phyloP scores from a whole-genome alignment of 441 rosid species.

The Heliophila coronopifolia region DNA sequence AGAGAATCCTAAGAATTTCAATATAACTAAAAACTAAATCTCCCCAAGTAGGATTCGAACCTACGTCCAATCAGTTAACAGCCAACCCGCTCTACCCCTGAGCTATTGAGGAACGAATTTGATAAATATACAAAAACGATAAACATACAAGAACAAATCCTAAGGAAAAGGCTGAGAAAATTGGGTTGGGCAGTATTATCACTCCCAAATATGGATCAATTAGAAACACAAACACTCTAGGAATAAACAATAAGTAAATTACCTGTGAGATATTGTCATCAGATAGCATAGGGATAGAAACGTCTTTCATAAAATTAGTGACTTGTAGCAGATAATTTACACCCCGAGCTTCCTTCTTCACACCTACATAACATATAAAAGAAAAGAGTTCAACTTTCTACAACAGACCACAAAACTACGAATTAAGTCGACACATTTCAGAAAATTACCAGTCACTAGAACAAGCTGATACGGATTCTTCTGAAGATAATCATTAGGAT shows the following conservation, averaged over 20 bases:
- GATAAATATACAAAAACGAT: no score
- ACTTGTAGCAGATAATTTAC: constrained; percentile 46
- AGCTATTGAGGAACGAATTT: no score
- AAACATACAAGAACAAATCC: no score
- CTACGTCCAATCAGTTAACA: no score
- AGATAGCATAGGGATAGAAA: constrained; percentile 45
- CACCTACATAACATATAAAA: constrained; percentile 36
- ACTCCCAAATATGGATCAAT: no score
- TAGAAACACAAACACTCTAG: not conserved
- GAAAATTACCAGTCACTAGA: constrained; percentile 50
- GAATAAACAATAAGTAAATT: constrained; percentile 11
- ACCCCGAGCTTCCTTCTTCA: constrained; percentile 38
- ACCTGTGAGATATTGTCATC: constrained; percentile 64
- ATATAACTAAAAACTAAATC: no score
- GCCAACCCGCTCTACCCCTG: no score
- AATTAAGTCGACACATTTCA: not conserved
- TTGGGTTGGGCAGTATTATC: no score
- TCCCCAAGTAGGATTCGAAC: no score
- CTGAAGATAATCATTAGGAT: constrained; percentile 53
- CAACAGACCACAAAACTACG: not conserved
- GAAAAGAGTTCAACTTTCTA: constrained; percentile 21
- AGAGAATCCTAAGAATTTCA: no score
- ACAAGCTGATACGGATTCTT: constrained; percentile 46
- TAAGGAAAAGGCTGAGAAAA: no score
- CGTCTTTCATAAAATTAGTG: constrained; percentile 41